Evolutionary conservation across 495 filamentous ascomycete genomes (phyloP), one percentile per base, ranked within the genome.

Genomic region (Cudoniella acicularis): DNA sequence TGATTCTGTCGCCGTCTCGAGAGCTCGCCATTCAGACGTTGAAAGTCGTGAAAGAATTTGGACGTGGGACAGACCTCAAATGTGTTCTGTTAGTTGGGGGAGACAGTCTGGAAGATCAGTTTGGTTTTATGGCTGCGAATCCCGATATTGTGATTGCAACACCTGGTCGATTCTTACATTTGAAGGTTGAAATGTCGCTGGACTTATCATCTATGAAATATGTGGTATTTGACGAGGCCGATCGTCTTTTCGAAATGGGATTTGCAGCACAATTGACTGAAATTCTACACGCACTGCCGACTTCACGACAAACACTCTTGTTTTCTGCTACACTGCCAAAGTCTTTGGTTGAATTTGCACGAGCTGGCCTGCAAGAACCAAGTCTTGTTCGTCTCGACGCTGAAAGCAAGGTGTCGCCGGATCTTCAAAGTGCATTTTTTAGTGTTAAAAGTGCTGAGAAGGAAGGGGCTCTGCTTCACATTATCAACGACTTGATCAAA

Each of bases 61-160:
- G 91, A 11, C 81, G 85, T 58, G 94, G 95, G 3, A 96, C 92
- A 0, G 92, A 98, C 73, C 72, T 99, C 47, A 91, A 89, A 71
- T 85, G 84, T 3, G 87, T 96, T 18, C 76, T 98, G 23, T 81
- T 98, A 10, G 92, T 98, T 48, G 94, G 94, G 70, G 94, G 94
- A 66, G 94, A 99, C 71, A 92, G 89, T 62, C 66, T 99, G 49
- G 95, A 99, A 69, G 95, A 98, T 47, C 94, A 99, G 72, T 99
- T 97, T 69, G 81, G 83, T 49, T 80, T 88, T 70, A 96, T 99
- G 92, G 84, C 92, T 0, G 78, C 85, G 45, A 98, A 98, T 70
- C 95, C 94, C 1, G 94, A 98, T 71, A 91, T 98, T 61, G 81
- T 98, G 60, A 96, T 98, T 67, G 95, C 93, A 16, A 97, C 95